Evolutionary conservation across 306 rosid species (phyloP).

Genomic region (Mimosa pudica): DNA sequence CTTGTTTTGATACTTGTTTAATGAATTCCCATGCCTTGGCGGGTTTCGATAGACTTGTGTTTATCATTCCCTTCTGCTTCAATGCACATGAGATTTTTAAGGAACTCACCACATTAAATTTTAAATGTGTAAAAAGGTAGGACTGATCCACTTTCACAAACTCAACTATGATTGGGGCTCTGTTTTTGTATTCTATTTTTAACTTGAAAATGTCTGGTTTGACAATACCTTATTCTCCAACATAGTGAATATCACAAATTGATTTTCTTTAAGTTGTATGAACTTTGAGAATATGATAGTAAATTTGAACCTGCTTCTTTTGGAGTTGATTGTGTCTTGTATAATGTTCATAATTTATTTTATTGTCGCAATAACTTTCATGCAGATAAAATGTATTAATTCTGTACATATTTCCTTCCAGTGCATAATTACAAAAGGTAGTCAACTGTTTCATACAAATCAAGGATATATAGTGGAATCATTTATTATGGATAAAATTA

Average conservation of each 20-base stretch:
- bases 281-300: neutral
- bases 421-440: too few species aligned
- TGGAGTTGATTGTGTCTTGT: neutral
- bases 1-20: neutral
- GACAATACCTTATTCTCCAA: neutral
- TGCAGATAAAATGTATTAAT: neutral
- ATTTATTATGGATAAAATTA: too few species aligned
- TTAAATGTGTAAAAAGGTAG: neutral
- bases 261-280: neutral
- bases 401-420: neutral
- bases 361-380: neutral
- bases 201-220: neutral
- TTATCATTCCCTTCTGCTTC: neutral
- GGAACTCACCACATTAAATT: neutral
- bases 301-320: neutral
- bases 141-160: neutral
- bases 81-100: neutral
- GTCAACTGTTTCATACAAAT: too few species aligned
- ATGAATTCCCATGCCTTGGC: neutral
- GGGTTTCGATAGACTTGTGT: neutral
- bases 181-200: neutral
- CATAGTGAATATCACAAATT: neutral
- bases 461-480: too few species aligned
- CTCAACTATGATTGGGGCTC: neutral
- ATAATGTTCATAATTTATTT: neutral